Evolutionary conservation across 768 basidiomycete genomes (phyloP).

Genomic region (Psilocybe sp.): DNA sequence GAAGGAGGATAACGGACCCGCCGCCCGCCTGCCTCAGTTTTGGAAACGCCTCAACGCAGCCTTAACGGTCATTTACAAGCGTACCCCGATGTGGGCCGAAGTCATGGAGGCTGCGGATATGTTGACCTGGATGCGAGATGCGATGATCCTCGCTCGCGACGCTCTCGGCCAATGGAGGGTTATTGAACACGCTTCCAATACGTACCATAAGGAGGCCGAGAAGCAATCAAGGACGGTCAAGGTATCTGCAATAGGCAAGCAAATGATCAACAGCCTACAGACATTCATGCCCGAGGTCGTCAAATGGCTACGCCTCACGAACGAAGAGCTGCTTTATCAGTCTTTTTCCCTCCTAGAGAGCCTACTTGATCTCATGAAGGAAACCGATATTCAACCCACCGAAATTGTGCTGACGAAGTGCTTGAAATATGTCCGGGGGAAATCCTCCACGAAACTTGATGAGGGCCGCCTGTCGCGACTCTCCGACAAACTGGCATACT

Average conservation of each 20-base stretch:
- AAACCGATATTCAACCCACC: constrained; percentile 53
- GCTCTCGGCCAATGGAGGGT: constrained; percentile 78
- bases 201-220: constrained; percentile 21
- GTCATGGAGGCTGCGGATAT: constrained; percentile 81
- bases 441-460: constrained; percentile 52
- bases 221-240: constrained; percentile 30
- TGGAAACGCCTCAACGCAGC: constrained; percentile 84
- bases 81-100: constrained; percentile 78
- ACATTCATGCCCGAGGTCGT: constrained; percentile 75
- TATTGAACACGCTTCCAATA: constrained; percentile 67
- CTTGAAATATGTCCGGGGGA: constrained; percentile 47
- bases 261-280: constrained; percentile 78
- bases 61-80: constrained; percentile 80
- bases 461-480: constrained; percentile 47
- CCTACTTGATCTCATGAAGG: constrained; percentile 74
- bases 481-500: constrained; percentile 42
- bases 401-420: constrained; percentile 62
- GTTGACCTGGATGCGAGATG: constrained; percentile 98
- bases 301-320: constrained; percentile 89
- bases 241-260: constrained; percentile 58
- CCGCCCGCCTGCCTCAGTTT: constrained; percentile 58
- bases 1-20: constrained; percentile 41
- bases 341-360: constrained; percentile 81
- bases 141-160: constrained; percentile 88
- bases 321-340: constrained; percentile 88